These are phyloP conservation scores for Eudorina sp. DNA, from an alignment of 139 green algal species.

Conservation along the genomic window DNA sequence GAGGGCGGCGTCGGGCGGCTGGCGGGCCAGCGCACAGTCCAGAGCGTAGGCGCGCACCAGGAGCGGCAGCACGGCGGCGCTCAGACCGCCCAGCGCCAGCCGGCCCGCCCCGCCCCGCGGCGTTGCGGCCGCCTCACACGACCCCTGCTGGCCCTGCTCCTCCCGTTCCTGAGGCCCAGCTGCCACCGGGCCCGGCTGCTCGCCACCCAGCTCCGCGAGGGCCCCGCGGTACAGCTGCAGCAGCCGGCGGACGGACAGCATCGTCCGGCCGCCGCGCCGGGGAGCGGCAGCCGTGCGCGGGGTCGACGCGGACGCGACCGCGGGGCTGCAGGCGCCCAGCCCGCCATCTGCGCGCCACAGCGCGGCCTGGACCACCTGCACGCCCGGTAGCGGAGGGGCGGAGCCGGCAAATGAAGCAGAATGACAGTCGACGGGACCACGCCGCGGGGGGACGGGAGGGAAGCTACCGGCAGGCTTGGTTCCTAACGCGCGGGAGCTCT, in stretches of 20 bases:
- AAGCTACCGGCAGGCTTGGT: too few species aligned
- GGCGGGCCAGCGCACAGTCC: constrained; percentile 28
- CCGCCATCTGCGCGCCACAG: background rate
- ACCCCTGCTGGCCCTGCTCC: constrained; percentile 4
- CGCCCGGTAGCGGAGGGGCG: too few species aligned
- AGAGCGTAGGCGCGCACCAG: constrained; percentile 48
- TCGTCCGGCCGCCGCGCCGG: background rate
- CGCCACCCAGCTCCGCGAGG: background rate
- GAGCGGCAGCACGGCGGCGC: constrained; percentile 42
- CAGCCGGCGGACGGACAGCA: background rate
- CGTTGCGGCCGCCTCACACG: background rate
- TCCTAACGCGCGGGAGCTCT: too few species aligned
- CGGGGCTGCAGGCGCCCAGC: background rate
- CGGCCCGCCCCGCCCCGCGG: background rate
- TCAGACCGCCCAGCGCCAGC: background rate
- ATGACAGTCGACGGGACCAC: too few species aligned
- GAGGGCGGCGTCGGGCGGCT: background rate
- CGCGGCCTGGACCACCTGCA: constrained; percentile 8
- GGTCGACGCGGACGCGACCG: too few species aligned
- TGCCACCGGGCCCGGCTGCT: background rate
- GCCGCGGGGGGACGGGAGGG: too few species aligned
- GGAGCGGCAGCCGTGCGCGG: background rate
- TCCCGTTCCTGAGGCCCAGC: background rate
- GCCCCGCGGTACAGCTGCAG: background rate
- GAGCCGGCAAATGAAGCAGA: too few species aligned